phyloP scores from a whole-genome alignment of 1,284 basidiomycete genomes.

The Pseudomicrostroma phylloplanum region DNA sequence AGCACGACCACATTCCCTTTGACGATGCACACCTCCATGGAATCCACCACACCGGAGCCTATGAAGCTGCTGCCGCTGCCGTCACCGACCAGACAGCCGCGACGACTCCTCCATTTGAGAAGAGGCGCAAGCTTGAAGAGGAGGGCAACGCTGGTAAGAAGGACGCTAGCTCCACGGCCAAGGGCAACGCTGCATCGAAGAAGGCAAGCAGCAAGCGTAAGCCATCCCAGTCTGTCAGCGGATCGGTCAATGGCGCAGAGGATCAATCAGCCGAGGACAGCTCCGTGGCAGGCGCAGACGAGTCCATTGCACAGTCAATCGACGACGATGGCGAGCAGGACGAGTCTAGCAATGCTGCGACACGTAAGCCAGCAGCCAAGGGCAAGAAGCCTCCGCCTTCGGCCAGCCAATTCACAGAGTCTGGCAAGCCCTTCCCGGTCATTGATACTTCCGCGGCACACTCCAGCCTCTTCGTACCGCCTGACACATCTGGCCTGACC shows the following conservation, averaged over 20 bases:
- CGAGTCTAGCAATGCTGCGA: neutral
- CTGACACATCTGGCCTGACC: conserved; percentile 76
- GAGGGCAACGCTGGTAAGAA: neutral
- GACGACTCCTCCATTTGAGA: conserved; percentile 1
- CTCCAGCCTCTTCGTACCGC: conserved; percentile 63
- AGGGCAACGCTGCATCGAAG: neutral
- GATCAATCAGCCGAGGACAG: neutral
- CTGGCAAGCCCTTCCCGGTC: conserved; percentile 48
- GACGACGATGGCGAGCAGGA: neutral
- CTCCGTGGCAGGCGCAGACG: neutral
- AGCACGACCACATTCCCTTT: neutral
- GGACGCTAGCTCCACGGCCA: neutral
- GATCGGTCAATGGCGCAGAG: neutral
- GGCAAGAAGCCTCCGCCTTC: conserved; percentile 34
- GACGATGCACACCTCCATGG: neutral
- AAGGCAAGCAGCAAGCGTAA: neutral
- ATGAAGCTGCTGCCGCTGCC: neutral
- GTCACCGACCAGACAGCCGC: neutral
- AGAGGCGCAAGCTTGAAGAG: conserved; percentile 1
- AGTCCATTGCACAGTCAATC: neutral
- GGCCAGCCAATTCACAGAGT: conserved; percentile 44
- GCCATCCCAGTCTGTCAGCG: neutral
- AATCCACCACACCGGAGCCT: too few relatives aligned
- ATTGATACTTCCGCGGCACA: conserved; percentile 49
- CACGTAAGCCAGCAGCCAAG: conserved; percentile 12